Conservation (phyloP, 2,329 filamentous ascomycete genomes). For the Knoxdaviesia proteae region DNA sequence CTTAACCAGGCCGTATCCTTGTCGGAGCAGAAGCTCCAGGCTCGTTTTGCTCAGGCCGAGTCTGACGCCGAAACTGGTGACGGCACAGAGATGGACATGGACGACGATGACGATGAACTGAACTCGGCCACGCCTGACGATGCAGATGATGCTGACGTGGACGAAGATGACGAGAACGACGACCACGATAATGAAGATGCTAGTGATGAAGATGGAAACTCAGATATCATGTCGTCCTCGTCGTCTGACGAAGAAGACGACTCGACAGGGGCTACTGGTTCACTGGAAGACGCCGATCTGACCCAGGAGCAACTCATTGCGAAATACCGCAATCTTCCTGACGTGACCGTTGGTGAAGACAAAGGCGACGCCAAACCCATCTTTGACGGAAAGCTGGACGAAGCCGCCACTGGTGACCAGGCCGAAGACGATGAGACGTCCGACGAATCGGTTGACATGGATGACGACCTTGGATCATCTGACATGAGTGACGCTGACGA, state of each 20-base stretch:
- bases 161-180: slow-evolving; percentile 10
- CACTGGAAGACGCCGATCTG: slow-evolving; percentile 15
- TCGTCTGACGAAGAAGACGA: slow-evolving; percentile 15
- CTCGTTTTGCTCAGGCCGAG: slow-evolving; percentile 31
- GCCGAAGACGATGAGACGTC: slow-evolving; percentile 9
- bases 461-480: slow-evolving; percentile 16
- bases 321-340: slow-evolving; percentile 48
- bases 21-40: slow-evolving; percentile 47
- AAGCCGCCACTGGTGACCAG: slow-evolving; percentile 5
- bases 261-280: slow-evolving; percentile 5
- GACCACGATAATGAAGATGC: slow-evolving; percentile 6
- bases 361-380: slow-evolving; percentile 3
- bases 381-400: too few species aligned
- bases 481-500: slow-evolving; percentile 24
- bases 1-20: slow-evolving; percentile 54
- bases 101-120: slow-evolving; percentile 24
- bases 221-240: too few species aligned
- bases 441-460: slow-evolving; percentile 22
- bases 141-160: slow-evolving; percentile 13
- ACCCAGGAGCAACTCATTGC: slow-evolving; percentile 47
- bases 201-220: slow-evolving; percentile 8
- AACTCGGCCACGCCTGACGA: slow-evolving; percentile 15
- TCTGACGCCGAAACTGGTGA: slow-evolving; percentile 27
- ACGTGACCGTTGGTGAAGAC: slow-evolving; percentile 1
- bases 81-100: slow-evolving; percentile 16